These are phyloP conservation scores for Panaeolus papilionaceus DNA, from an alignment of 768 basidiomycete genomes.

Conservation along the genomic window DNA sequence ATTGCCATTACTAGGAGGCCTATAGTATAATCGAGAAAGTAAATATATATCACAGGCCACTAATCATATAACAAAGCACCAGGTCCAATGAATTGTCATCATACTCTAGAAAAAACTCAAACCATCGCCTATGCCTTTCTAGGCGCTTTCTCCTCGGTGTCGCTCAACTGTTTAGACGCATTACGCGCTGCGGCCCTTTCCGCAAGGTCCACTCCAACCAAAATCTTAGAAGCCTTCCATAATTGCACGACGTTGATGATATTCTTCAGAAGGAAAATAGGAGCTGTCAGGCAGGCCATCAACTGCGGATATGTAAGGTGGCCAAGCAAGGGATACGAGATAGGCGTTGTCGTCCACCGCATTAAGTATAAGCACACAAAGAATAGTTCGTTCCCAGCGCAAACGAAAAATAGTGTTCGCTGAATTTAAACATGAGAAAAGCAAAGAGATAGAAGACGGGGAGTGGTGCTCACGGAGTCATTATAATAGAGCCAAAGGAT, in stretches of 20 bases:
- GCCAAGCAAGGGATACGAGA: conserved; percentile 50
- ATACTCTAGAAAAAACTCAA: background rate
- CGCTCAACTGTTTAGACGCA: conserved; percentile 34
- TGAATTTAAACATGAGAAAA: conserved; percentile 34
- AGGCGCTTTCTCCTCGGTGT: conserved; percentile 4
- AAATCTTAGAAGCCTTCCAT: conserved; percentile 96
- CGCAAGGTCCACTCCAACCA: conserved; percentile 92
- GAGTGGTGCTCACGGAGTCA: conserved; percentile 70
- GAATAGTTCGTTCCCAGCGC: conserved; percentile 95
- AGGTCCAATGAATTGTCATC: background rate
- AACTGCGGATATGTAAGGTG: conserved; percentile 78
- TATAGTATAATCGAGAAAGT: conserved; percentile 9
- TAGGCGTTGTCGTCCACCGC: conserved; percentile 79
- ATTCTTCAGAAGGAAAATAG: conserved; percentile 84
- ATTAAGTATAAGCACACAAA: conserved; percentile 95
- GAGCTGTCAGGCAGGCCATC: conserved; percentile 65
- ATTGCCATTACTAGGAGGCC: conserved; percentile 8
- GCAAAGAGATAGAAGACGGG: background rate
- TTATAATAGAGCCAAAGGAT: conserved; percentile 96
- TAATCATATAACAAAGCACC: conserved; percentile 11
- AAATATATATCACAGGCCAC: conserved; percentile 1
- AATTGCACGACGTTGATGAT: conserved; percentile 95
- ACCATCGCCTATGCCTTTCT: conserved; percentile 15
- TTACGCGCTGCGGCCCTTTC: conserved; percentile 75
- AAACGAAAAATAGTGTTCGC: conserved; percentile 90